Evolutionary conservation across 805 yeast genomes (phyloP), one percentile per base, ranked within the genome.

Genomic region (Metschnikowia aberdeeniae): DNA sequence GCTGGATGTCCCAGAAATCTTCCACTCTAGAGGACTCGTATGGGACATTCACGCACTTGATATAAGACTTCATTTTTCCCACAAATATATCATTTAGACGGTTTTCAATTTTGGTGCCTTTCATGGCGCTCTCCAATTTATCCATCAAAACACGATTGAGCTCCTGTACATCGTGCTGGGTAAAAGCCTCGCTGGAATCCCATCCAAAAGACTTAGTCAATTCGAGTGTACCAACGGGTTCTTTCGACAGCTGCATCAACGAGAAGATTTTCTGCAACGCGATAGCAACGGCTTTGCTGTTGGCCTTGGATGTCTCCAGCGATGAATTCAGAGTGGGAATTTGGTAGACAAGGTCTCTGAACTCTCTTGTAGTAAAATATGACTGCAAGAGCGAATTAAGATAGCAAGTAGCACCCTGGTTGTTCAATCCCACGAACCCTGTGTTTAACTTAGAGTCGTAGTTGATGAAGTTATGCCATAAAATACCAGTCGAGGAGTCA

Each of bases 331-430:
- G n/a, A 0, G 97, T 86, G 1, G 98, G 98, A 44, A 93, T 90
- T 56, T 83, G 82, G 61, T 88, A 92, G 2, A 93, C 98, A 45
- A 89, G 78, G 56, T 81, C 81, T 51, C 97, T 76, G 67, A 93
- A 93, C 27, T 72, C 70, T 51, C 81, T 81, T 0, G 99, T 93
- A 59, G 88, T 88, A 62, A 75, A 93, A 55, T 93, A 86, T 9
- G 96, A 86, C 64, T 93, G 99, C 43, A 93, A 66, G 47, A 93
- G 73, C 0, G 98, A 92, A 63, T 93, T 93, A 60, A 93, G 77
- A 66, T 93, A 93, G 64, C 99, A 93, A 0, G 99, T 93, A 2
- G 99, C 99, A 51, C 99, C 99, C 68, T 93, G 99, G 60, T 93
- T 93, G 53, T 81, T 84, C 50, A 93, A 78, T 1, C 99, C 99